Evolutionary conservation across 768 basidiomycete species (phyloP).

Genomic region (Suillus tomentosus): DNA sequence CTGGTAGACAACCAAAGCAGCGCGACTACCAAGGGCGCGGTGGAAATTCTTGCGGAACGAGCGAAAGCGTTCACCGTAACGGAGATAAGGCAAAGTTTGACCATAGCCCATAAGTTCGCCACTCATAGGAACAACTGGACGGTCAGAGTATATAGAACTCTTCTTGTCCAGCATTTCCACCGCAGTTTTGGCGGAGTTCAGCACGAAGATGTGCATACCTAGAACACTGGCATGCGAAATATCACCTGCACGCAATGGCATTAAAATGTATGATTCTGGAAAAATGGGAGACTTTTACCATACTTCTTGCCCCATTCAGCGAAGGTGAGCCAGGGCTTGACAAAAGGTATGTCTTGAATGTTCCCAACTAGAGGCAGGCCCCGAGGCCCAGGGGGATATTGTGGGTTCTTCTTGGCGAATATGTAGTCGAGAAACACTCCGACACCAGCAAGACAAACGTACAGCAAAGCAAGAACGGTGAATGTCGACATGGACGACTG

Average conservation of each 20-base stretch:
- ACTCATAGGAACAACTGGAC: not conserved
- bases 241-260: conserved; percentile 26
- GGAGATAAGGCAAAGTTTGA: conserved; percentile 12
- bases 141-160: conserved; percentile 51
- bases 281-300: conserved; percentile 35
- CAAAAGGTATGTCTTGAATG: conserved; percentile 51
- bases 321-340: conserved; percentile 54
- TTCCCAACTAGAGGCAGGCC: conserved; percentile 51
- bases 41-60: conserved; percentile 18
- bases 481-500: not conserved
- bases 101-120: conserved; percentile 23
- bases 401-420: conserved; percentile 5
- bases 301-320: conserved; percentile 54
- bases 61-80: conserved; percentile 16
- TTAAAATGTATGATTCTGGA: not conserved
- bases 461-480: not conserved
- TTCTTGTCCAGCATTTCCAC: conserved; percentile 55
- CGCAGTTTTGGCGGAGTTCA: conserved; percentile 48
- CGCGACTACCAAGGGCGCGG: conserved; percentile 17
- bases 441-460: conserved; percentile 21
- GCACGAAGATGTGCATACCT: conserved; percentile 48
- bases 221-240: conserved; percentile 32
- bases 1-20: conserved; percentile 14
- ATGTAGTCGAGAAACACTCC: conserved; percentile 16
- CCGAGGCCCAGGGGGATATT: conserved; percentile 25